A percentile compares a stretch with the other conserved stretches of the same genome.
phyloP scores from a whole-genome alignment of 129 eudicot genomes.

The carrot (Daucus carota) region DNA sequence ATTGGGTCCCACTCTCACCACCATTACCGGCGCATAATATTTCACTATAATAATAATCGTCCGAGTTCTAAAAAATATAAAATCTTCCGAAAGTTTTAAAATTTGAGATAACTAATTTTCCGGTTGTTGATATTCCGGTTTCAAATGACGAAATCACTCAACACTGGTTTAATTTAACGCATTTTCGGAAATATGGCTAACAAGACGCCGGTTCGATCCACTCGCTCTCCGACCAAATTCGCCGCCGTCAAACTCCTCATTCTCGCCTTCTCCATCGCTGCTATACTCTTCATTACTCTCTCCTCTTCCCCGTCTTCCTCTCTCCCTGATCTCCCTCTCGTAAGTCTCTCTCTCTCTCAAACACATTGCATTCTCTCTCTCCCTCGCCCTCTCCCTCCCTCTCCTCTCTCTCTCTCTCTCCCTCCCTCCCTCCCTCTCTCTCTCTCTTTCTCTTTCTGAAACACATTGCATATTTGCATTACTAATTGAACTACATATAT shows the following conservation, averaged over 20 bases:
- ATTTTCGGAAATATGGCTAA: not conserved
- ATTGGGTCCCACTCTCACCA: not conserved
- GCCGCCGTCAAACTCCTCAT: slow-evolving; percentile 29
- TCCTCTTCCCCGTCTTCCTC: slow-evolving; percentile 33
- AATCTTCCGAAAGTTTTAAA: no score
- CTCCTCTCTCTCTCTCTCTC: slow-evolving; percentile 15
- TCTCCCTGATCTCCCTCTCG: slow-evolving; percentile 21
- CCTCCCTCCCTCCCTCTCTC: slow-evolving; percentile 24
- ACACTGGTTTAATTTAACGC: not conserved
- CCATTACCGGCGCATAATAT: not conserved
- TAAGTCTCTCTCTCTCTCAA: slow-evolving; percentile 38
- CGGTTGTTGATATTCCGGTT: not conserved
- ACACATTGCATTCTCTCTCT: slow-evolving; percentile 20
- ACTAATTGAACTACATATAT: not conserved
- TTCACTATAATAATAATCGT: not conserved
- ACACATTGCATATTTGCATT: slow-evolving; percentile 9
- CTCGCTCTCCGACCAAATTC: slow-evolving; percentile 23
- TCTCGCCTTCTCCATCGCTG: slow-evolving; percentile 30
- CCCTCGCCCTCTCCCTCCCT: slow-evolving; percentile 30
- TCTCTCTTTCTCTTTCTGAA: slow-evolving; percentile 15
- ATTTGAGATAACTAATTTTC: not conserved
- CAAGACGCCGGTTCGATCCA: not conserved
- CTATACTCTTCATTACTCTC: slow-evolving; percentile 34
- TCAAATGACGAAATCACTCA: not conserved
- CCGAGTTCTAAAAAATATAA: no score